Conservation (phyloP, 768 basidiomycete species). For the Sarcodon sp. region DNA sequence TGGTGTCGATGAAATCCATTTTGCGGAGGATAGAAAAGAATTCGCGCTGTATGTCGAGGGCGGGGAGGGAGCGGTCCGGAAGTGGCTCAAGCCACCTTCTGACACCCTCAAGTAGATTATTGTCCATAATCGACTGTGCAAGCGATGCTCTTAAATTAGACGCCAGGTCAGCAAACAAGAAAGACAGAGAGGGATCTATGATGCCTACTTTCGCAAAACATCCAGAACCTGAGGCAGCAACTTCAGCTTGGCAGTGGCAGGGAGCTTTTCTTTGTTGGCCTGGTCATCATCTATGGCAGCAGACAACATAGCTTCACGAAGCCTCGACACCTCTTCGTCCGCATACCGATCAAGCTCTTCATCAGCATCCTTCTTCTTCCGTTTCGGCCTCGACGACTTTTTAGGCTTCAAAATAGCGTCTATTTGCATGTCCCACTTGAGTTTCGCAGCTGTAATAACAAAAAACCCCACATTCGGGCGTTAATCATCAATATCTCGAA, state of each 20-base stretch:
- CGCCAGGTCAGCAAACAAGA: slow-evolving; percentile 3
- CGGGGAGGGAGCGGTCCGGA: slow-evolving; percentile 83
- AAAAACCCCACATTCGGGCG: neutral
- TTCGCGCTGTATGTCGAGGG: slow-evolving; percentile 89
- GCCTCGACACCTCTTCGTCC: slow-evolving; percentile 81
- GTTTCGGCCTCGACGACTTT: slow-evolving; percentile 47
- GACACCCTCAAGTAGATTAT: slow-evolving; percentile 86
- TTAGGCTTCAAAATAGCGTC: slow-evolving; percentile 82
- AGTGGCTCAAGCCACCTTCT: slow-evolving; percentile 90
- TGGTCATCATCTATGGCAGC: slow-evolving; percentile 80
- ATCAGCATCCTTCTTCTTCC: slow-evolving; percentile 64
- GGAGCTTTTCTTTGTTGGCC: slow-evolving; percentile 66
- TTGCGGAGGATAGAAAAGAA: slow-evolving; percentile 75
- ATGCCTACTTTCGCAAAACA: slow-evolving; percentile 76
- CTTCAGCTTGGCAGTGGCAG: slow-evolving; percentile 75
- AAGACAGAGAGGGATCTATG: neutral
- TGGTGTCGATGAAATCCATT: slow-evolving; percentile 87
- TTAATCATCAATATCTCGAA: neutral
- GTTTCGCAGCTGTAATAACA: slow-evolving; percentile 46
- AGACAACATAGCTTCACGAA: slow-evolving; percentile 78
- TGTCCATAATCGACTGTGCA: slow-evolving; percentile 88
- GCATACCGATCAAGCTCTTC: slow-evolving; percentile 79
- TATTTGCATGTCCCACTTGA: slow-evolving; percentile 70
- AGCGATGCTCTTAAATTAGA: slow-evolving; percentile 50
- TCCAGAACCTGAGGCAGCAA: slow-evolving; percentile 87